These are phyloP conservation scores for Naganishia cerealis DNA, from an alignment of 1,284 basidiomycete species.

Conservation along the genomic window DNA sequence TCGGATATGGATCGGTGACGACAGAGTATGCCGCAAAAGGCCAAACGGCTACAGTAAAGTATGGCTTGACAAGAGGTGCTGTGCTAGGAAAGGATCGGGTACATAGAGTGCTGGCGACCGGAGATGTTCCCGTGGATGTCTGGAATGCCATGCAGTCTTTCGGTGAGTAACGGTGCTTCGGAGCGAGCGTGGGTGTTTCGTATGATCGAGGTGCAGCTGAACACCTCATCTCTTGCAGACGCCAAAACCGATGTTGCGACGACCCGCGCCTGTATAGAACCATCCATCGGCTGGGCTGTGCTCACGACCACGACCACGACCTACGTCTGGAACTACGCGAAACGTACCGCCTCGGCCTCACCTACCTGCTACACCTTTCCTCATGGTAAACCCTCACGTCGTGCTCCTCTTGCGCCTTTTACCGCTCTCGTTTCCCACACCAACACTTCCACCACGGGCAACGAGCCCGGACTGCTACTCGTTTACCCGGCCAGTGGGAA, in stretches of 20 bases:
- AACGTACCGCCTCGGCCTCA: conserved; percentile 18
- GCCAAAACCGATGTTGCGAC: conserved; percentile 2
- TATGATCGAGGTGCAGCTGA: neutral
- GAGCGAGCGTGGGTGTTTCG: neutral
- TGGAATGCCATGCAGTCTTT: conserved; percentile 15
- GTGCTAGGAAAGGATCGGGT: conserved; percentile 29
- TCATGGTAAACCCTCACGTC: conserved; percentile 9
- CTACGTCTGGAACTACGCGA: conserved; percentile 33
- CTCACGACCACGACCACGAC: conserved; percentile 13
- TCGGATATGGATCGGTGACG: neutral
- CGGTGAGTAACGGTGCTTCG: neutral
- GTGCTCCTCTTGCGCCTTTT: neutral
- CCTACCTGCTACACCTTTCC: conserved; percentile 33
- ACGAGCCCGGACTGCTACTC: conserved; percentile 27
- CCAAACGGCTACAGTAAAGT: neutral
- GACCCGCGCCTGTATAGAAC: conserved; percentile 22
- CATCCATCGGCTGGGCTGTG: conserved; percentile 11
- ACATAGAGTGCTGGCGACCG: conserved; percentile 10
- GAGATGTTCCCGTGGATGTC: conserved; percentile 28
- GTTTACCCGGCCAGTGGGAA: conserved; percentile 11
- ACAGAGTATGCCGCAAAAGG: neutral
- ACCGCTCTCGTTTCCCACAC: conserved; percentile 21
- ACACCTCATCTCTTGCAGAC: neutral
- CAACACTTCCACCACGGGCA: conserved; percentile 3
- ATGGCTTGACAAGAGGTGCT: conserved; percentile 20